phyloP scores from a whole-genome alignment of 2,329 filamentous ascomycete genomes.

The Orbilia brochopaga region DNA sequence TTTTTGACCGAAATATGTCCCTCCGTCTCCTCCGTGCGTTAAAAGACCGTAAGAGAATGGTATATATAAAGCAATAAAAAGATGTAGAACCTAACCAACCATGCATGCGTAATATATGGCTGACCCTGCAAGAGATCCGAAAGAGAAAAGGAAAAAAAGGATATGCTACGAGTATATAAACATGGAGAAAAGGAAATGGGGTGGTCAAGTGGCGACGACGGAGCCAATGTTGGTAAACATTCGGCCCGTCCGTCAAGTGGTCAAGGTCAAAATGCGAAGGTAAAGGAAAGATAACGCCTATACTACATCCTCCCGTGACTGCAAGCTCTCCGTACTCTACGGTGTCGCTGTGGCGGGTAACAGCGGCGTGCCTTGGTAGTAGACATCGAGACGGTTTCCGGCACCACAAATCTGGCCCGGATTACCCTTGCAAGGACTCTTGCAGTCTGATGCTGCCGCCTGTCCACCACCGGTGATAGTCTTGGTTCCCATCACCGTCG shows the following conservation, averaged over 20 bases:
- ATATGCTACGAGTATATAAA: neutral
- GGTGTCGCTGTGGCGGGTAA: neutral
- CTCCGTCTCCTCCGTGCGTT: neutral
- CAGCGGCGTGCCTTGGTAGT: neutral
- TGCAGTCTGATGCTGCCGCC: conserved; percentile 19
- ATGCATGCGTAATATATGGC: neutral
- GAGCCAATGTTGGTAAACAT: neutral
- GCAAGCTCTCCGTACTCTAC: neutral
- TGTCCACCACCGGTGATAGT: conserved; percentile 7
- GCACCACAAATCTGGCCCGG: conserved; percentile 24
- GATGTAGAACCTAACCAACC: neutral
- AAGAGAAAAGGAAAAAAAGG: neutral
- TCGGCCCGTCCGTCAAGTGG: neutral
- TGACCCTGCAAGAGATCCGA: neutral
- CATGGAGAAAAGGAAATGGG: neutral
- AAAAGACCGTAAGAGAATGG: neutral
- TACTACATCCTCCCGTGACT: neutral
- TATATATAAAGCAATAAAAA: neutral
- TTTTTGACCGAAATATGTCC: neutral
- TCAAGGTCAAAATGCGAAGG: neutral
- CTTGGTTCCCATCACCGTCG: neutral
- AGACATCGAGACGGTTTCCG: conserved; percentile 25
- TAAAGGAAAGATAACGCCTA: neutral
- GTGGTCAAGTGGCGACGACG: neutral
- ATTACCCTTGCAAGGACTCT: conserved; percentile 26